Conservation (phyloP, 2,329 filamentous ascomycete species). For the Cytospora piceicola region DNA sequence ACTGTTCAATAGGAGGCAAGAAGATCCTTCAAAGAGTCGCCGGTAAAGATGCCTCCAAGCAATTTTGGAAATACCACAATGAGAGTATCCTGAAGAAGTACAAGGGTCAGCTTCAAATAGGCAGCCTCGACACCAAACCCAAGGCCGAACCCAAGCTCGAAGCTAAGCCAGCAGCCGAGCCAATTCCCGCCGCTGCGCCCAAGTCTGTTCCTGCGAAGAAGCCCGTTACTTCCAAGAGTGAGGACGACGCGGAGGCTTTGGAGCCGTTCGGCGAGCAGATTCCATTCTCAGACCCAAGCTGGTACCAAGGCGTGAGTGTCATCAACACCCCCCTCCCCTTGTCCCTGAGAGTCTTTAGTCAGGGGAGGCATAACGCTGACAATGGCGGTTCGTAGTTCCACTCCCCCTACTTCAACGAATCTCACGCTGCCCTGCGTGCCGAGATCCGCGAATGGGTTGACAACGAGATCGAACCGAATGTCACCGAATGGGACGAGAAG, state of each 20-base stretch:
- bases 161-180: slow-evolving; percentile 60
- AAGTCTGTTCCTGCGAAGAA: slow-evolving; percentile 42
- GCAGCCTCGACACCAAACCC: slow-evolving; percentile 87
- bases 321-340: no score
- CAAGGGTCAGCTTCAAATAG: slow-evolving; percentile 73
- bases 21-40: slow-evolving; percentile 67
- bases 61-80: slow-evolving; percentile 80
- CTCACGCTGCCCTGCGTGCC: slow-evolving; percentile 85
- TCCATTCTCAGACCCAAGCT: slow-evolving; percentile 88
- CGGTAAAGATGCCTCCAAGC: slow-evolving; percentile 69
- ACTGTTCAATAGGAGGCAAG: slow-evolving; percentile 55
- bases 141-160: slow-evolving; percentile 63
- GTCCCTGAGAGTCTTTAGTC: not conserved
- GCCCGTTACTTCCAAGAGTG: slow-evolving; percentile 36
- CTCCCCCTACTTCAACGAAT: slow-evolving; percentile 95
- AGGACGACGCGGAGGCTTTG: slow-evolving; percentile 69
- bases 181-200: slow-evolving; percentile 53
- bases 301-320: slow-evolving; percentile 84
- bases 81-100: slow-evolving; percentile 90
- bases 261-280: slow-evolving; percentile 86
- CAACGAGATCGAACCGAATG: slow-evolving; percentile 83
- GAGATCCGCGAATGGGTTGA: slow-evolving; percentile 95
- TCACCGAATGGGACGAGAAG: slow-evolving; percentile 96
- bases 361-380: not conserved
- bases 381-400: slow-evolving; percentile 68